Base-by-base conservation (phyloP, 2,329 filamentous ascomycete genomes). In the Pleoardoris graminearum region DNA sequence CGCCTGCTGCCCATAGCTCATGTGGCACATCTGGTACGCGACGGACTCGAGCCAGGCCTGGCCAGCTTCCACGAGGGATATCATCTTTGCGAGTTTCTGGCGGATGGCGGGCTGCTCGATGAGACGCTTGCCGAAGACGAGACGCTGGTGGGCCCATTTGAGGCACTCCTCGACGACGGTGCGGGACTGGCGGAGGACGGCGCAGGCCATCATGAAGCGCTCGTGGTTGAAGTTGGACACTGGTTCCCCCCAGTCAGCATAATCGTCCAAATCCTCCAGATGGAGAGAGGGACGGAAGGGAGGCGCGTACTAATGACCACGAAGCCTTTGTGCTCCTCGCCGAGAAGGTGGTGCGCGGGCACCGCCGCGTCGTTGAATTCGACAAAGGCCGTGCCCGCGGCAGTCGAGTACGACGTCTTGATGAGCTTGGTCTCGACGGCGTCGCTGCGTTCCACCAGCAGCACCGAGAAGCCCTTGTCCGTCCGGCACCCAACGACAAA, bases 181-280 rank as follows among this genome's bases (percentile, higher is more conserved):
- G 57, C 89, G 82, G 48, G 80, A 84, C 73, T 82, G 80, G 45
- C 88, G 85, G 54, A 87, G 80, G 3, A 86, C 84, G 45, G 71
- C 75, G 79, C 84, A 86, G 51, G 80, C 79, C 87, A 92, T 90
- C 75, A 82, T 87, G 81, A 88, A 91, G 27, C 89, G 82, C 77
- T 91, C 89, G 58, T 94, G 89, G 79, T 94, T 94, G 78, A 95
- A 95, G 77, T 95, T 95, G 75, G 83, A 85, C 68, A 94, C 66
- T 69, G 42, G n/a, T n/a, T n/a, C n/a, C n/a, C n/a, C n/a, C n/a
- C n/a, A n/a, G n/a, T n/a, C n/a, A n/a, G n/a, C n/a, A n/a, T n/a
- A n/a, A n/a, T n/a, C n/a, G n/a, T n/a, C n/a, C 4, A 17, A 6
- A 19, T 45, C 7, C 11, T 4, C n/a, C 4, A 7, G 23, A 17